These are phyloP conservation scores for Voacanga thouarsii DNA, from an alignment of 257 asterid species.

Conservation along the genomic window DNA sequence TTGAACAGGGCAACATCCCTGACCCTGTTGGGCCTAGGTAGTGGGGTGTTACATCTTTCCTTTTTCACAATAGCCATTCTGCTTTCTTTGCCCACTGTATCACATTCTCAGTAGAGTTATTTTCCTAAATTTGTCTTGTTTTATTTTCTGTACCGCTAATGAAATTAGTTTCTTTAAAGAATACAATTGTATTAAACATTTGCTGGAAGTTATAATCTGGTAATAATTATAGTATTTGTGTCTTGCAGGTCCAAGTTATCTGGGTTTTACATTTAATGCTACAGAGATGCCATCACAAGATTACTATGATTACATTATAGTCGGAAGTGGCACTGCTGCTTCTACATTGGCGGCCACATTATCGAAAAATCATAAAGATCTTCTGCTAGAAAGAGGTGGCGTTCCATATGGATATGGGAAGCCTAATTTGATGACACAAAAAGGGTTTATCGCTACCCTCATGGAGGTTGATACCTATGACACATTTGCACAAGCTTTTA, in stretches of 20 bases:
- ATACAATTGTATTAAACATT: neutral
- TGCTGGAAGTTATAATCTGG: neutral
- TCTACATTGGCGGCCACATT: conserved; percentile 90
- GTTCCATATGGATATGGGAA: conserved; percentile 53
- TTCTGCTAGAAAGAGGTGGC: conserved; percentile 84
- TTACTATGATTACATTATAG: conserved; percentile 52
- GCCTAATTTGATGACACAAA: conserved; percentile 63
- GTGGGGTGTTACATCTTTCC: conserved; percentile 16
- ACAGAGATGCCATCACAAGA: conserved; percentile 60
- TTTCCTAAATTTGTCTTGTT: neutral
- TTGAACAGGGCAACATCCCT: too few species aligned
- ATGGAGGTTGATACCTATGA: conserved; percentile 51
- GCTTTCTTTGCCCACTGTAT: conserved; percentile 30
- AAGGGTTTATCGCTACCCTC: conserved; percentile 61
- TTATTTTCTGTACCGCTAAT: too few species aligned
- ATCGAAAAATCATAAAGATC: conserved; percentile 57
- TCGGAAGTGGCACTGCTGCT: conserved; percentile 94
- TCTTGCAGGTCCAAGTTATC: conserved; percentile 58
- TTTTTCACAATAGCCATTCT: conserved; percentile 28
- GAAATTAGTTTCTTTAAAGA: neutral
- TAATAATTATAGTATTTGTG: neutral
- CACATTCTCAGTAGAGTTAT: conserved; percentile 52
- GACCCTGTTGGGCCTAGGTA: too few species aligned
- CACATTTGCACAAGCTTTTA: conserved; percentile 78
- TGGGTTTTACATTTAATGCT: conserved; percentile 51